A percentile compares a stretch with the other conserved stretches of the same genome.
phyloP scores from a whole-genome alignment of 169 alveolate genomes.

The Toxoplasma gondii region DNA sequence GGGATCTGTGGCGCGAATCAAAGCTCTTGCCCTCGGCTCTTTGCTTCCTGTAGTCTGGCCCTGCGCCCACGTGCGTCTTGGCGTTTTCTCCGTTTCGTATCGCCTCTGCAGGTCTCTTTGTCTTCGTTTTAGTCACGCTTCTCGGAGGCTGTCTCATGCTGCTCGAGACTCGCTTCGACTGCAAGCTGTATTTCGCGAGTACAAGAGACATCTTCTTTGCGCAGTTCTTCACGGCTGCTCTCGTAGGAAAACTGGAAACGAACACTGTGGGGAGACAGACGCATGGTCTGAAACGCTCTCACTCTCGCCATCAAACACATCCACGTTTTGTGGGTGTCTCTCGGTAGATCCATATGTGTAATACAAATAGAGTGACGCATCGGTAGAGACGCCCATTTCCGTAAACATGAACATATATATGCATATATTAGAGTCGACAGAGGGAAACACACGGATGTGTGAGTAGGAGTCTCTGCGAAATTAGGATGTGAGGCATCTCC shows the following conservation, averaged over 20 bases:
- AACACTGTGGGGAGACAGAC: background rate
- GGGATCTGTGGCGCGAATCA: too few relatives aligned
- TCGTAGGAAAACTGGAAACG: background rate
- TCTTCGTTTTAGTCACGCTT: slow-evolving; percentile 2
- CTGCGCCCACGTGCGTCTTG: background rate
- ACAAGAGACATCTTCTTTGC: background rate
- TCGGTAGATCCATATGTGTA: background rate
- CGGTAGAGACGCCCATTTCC: too few relatives aligned
- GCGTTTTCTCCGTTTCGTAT: background rate
- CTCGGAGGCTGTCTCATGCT: slow-evolving; percentile 15
- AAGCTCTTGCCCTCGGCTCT: too few relatives aligned
- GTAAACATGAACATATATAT: background rate
- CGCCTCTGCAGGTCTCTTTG: background rate
- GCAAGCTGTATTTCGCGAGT: background rate
- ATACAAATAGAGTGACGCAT: background rate
- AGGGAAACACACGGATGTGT: too few relatives aligned
- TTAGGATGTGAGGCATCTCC: too few relatives aligned
- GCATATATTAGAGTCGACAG: too few relatives aligned
- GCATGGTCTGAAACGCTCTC: background rate
- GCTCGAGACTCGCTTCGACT: background rate
- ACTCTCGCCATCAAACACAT: background rate
- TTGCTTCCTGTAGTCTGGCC: background rate
- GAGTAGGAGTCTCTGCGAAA: too few relatives aligned
- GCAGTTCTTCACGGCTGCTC: slow-evolving; percentile 26
- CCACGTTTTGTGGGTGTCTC: background rate